Evolutionary conservation across 2,329 filamentous ascomycete genomes (phyloP).

Genomic region (Verticillium klebahnii): DNA sequence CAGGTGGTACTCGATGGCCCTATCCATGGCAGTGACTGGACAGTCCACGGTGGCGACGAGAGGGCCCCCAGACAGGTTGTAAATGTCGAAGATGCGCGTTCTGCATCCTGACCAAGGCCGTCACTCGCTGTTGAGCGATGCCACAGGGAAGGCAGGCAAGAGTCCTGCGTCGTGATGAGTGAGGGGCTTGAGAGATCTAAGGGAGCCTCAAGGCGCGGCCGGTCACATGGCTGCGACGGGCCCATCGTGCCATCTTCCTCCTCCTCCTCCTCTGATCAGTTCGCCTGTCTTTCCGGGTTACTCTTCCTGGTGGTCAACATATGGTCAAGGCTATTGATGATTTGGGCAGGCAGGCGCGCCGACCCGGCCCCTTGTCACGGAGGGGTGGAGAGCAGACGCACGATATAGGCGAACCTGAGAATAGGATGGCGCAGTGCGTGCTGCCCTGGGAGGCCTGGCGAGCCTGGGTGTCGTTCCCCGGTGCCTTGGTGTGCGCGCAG

Average conservation of each 20-base stretch:
- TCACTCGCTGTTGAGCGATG: too few species aligned
- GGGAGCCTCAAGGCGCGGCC: too few species aligned
- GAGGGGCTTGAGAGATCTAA: too few species aligned
- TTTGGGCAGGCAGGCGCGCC: not conserved
- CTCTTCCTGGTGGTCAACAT: not conserved
- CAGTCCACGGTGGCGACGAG: too few species aligned
- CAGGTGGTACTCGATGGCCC: not conserved
- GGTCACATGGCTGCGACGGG: not conserved
- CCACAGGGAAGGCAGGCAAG: too few species aligned
- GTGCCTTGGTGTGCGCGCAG: not conserved
- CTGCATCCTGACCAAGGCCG: too few species aligned
- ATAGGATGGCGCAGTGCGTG: not conserved
- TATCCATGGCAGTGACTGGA: not conserved
- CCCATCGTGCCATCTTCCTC: not conserved
- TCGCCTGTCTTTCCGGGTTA: not conserved
- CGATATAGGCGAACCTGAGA: not conserved
- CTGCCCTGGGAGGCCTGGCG: not conserved
- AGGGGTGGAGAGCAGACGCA: not conserved
- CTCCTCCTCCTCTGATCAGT: not conserved
- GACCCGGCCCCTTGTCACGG: not conserved
- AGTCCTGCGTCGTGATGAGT: too few species aligned
- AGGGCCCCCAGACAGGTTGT: too few species aligned
- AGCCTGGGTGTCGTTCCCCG: not conserved
- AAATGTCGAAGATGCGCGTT: too few species aligned
- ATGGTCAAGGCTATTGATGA: not conserved